A percentile compares a stretch with the other conserved stretches of the same genome.
These are phyloP conservation scores for Podila epigama DNA, from an alignment of 192 early-diverging fungal genomes.

Conservation along the genomic window DNA sequence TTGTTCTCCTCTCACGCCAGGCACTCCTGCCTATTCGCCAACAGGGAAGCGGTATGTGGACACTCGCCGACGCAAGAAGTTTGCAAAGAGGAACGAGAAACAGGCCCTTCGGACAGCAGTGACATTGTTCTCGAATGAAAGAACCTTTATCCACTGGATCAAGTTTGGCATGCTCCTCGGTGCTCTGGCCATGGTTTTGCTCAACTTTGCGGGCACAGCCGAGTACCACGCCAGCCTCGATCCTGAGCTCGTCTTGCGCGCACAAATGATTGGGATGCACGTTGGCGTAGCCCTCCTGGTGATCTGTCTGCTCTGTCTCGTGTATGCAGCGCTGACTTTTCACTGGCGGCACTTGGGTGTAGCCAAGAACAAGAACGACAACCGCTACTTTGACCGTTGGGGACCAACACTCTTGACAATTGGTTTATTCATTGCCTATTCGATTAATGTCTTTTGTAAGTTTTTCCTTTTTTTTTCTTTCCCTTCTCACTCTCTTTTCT, in stretches of 20 bases:
- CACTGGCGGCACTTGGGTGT: conserved; percentile 42
- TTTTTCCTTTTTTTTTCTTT: background rate
- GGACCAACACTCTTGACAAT: conserved; percentile 30
- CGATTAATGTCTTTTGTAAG: conserved; percentile 37
- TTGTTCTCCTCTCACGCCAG: background rate
- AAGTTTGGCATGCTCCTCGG: conserved; percentile 40
- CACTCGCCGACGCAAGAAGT: conserved; percentile 3
- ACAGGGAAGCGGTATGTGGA: conserved; percentile 30
- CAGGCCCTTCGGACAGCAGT: conserved; percentile 7
- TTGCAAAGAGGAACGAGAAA: background rate
- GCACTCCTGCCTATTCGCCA: background rate
- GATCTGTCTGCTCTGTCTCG: conserved; percentile 23
- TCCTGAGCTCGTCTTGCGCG: background rate
- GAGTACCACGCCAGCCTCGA: background rate
- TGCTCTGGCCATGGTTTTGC: conserved; percentile 18
- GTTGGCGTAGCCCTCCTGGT: conserved; percentile 20
- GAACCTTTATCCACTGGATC: conserved; percentile 42
- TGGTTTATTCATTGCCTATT: conserved; percentile 16
- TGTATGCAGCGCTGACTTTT: conserved; percentile 4
- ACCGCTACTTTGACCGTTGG: conserved; percentile 33
- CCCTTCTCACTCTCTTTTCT: no score
- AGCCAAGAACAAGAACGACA: background rate
- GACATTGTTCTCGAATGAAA: conserved; percentile 37
- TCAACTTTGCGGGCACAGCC: conserved; percentile 24
- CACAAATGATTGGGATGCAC: conserved; percentile 9